A percentile compares a stretch with the other conserved stretches of the same genome.
Conservation (phyloP, 169 alveolate species). For the Perkinsus marinus region DNA sequence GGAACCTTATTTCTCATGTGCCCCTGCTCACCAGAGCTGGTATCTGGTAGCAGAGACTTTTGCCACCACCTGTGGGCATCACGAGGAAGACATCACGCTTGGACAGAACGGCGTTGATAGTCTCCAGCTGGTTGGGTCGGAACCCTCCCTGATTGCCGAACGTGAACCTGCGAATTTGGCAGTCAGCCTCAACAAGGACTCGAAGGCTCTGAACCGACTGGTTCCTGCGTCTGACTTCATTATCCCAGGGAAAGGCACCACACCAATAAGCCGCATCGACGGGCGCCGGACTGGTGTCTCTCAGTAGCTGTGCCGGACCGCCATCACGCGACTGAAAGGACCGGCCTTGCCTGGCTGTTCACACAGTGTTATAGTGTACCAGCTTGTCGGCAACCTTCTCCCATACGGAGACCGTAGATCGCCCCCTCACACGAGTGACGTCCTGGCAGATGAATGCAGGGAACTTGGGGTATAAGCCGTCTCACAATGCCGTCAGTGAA, state of each 20-base stretch:
- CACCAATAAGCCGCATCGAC: background rate
- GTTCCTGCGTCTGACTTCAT: background rate
- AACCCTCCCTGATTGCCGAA: slow-evolving; percentile 25
- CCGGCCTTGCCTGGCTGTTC: background rate
- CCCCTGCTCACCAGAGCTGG: slow-evolving; percentile 70
- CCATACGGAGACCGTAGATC: background rate
- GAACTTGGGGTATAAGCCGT: background rate
- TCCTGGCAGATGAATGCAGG: background rate
- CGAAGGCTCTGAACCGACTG: background rate
- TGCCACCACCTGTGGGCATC: slow-evolving; percentile 98
- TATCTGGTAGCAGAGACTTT: slow-evolving; percentile 81
- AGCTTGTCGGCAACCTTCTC: background rate
- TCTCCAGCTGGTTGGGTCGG: slow-evolving; percentile 76
- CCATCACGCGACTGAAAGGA: background rate
- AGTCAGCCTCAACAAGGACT: slow-evolving; percentile 25
- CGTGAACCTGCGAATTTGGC: background rate
- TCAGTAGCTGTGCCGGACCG: background rate
- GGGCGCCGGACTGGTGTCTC: background rate
- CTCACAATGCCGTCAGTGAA: background rate
- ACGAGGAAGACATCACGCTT: slow-evolving; percentile 79
- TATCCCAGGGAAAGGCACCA: background rate
- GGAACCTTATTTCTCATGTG: too few species aligned
- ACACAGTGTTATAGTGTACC: background rate
- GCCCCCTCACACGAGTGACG: background rate
- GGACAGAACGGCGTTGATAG: slow-evolving; percentile 75